Conservation (phyloP, 805 yeast species). For the Candida pini region DNA sequence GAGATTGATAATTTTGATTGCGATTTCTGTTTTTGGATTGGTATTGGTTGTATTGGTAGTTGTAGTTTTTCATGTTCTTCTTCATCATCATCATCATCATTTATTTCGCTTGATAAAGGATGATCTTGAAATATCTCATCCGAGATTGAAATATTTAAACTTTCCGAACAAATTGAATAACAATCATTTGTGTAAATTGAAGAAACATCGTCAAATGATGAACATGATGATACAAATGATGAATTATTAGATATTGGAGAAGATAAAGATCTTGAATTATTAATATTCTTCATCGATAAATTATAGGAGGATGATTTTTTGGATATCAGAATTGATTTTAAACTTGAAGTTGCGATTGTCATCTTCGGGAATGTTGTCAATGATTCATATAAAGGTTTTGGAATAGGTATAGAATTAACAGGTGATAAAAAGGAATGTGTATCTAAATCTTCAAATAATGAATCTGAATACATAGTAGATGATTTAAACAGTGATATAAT, state of each 20-base stretch:
- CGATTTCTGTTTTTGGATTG: constrained; percentile 2
- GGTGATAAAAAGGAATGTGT: no score
- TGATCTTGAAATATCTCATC: neutral
- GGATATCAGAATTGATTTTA: constrained; percentile 9
- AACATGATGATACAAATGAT: constrained; percentile 1
- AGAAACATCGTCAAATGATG: neutral
- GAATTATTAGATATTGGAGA: constrained; percentile 5
- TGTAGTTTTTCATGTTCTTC: neutral
- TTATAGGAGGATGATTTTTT: constrained; percentile 9
- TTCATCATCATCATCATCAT: neutral
- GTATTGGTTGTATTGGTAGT: neutral
- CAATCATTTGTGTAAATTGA: constrained; percentile 1
- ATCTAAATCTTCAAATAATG: no score
- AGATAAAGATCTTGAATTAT: no score
- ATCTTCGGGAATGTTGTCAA: no score
- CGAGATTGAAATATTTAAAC: no score
- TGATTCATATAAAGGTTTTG: no score
- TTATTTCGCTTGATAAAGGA: neutral
- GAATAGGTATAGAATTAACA: no score
- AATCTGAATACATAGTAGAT: no score
- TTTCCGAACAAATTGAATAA: constrained; percentile 1
- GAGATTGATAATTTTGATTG: constrained; percentile 6
- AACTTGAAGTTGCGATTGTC: constrained; percentile 14
- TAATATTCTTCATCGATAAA: constrained; percentile 4
- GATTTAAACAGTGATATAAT: no score